phyloP scores from a whole-genome alignment of 2,329 filamentous ascomycete species.

The Blumeria graminis region DNA sequence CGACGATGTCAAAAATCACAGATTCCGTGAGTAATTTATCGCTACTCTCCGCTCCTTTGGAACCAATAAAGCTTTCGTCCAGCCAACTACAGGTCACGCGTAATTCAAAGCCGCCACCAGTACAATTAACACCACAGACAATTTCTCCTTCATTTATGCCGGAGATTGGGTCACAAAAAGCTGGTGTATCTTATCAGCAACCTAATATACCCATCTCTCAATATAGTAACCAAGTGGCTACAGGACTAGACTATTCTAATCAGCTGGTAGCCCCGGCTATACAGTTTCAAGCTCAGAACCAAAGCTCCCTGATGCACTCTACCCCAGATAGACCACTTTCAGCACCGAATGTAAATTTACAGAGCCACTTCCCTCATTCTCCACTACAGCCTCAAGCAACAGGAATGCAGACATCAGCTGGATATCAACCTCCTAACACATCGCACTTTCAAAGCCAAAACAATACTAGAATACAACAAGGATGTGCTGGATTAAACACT shows the following conservation, averaged over 20 bases:
- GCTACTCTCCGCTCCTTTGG: slow-evolving; percentile 32
- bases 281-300: slow-evolving; percentile 27
- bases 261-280: slow-evolving; percentile 52
- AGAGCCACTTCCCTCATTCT: slow-evolving; percentile 46
- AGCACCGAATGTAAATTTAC: slow-evolving; percentile 60
- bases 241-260: slow-evolving; percentile 25
- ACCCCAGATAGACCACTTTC: slow-evolving; percentile 63
- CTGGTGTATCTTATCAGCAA: slow-evolving; percentile 14
- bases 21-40: slow-evolving; percentile 47
- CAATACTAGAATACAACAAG: slow-evolving; percentile 40
- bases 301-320: slow-evolving; percentile 45
- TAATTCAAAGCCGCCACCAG: slow-evolving; percentile 13
- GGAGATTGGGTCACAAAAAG: slow-evolving; percentile 23
- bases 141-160: slow-evolving; percentile 36
- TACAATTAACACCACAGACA: slow-evolving; percentile 11
- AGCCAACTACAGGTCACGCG: slow-evolving; percentile 10
- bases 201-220: slow-evolving; percentile 10
- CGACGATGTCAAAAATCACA: slow-evolving; percentile 28
- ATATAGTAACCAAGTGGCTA: slow-evolving; percentile 18
- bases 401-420: slow-evolving; percentile 26
- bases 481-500: slow-evolving; percentile 36
- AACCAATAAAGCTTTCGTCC: slow-evolving; percentile 22
- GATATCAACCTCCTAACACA: slow-evolving; percentile 37
- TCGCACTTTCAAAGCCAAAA: slow-evolving; percentile 53
- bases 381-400: slow-evolving; percentile 71